Evolutionary conservation across 139 green algal species (phyloP), one percentile per base, ranked within the genome.

Genomic region (Chlorella sp.): DNA sequence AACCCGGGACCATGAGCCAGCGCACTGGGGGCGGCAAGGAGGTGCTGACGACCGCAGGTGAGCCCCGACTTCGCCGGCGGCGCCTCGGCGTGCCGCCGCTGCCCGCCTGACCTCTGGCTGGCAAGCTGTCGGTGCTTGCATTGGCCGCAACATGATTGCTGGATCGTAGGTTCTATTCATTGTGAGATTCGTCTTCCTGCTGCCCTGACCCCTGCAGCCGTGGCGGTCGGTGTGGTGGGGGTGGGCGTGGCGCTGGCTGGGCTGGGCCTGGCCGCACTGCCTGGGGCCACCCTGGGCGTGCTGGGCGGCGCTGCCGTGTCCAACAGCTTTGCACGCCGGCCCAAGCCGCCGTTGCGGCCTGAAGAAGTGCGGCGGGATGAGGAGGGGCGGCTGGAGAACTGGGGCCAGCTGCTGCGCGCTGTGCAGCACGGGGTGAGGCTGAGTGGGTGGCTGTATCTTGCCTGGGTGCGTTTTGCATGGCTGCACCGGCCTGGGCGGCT

Each of bases 381-480:
- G 17, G 71, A 91, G 9, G 87, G 87, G 11, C 73, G 80, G 69
- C 81, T 91, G 23, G n/a, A 82, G 55, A 81, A 88, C n/a, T 87
- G 78, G 78, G 3, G 18, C 2, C 25, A 56, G 21, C 32, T 87
- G 21, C 47, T 90, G 4, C 81, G 67, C n/a, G n/a, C 47, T 1
- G 36, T 87, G 11, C 56, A 90, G 38, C 41, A 88, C 16, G 87
- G 86, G 87, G 85, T 90, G 41, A 65, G 85, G n/a, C n/a, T n/a
- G n/a, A n/a, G n/a, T n/a, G n/a, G n/a, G n/a, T n/a, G n/a, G n/a
- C n/a, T n/a, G n/a, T n/a, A n/a, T n/a, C n/a, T n/a, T n/a, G n/a
- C n/a, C n/a, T n/a, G n/a, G n/a, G n/a, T n/a, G n/a, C n/a, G n/a
- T n/a, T n/a, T n/a, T n/a, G n/a, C n/a, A n/a, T n/a, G n/a, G n/a